Evolutionary conservation across 75 land plant species (phyloP), one percentile per base, ranked within the genome.

Genomic region (Cryptomeria japonica): DNA sequence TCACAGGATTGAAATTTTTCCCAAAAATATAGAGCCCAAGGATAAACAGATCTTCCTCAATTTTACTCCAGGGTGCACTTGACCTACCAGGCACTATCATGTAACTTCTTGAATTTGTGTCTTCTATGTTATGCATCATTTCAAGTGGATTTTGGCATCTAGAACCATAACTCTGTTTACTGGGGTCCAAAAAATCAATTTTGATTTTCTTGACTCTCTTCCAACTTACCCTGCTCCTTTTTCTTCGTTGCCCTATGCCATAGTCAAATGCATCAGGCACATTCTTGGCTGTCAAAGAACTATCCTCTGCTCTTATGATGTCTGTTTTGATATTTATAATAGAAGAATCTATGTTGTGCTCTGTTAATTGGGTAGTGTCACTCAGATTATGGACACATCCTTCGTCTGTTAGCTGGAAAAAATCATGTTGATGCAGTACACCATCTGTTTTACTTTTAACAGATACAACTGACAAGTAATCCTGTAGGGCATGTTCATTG

Each of bases 1-100:
- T 86, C 47, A 96, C 88, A 37, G 76, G 90, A n/a, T 49, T 44
- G 80, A 96, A 82, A 68, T 96, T 88, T 84, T 95, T 96, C 47
- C 94, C 94, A 87, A 96, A 96, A n/a, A 95, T 88, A 84, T 95
- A 95, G 37, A 96, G 91, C 85, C 96, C 97, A 47, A 96, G 94
- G 18, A 95, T 78, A 86, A 96, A 96, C 79, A 87, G 84, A 1
- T 92, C 91, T 47, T 39, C 80, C 51, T 95, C 97, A 53, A 39
- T 39, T 73, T 92, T 87, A 46, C 68, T 90, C 97, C 97, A 96
- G 6, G 89, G 58, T 14, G 38, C 87, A 86, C 86, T 31, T 18
- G 31, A 13, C 0, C 46, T 72, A 53, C 92, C 93, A 87, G 94
- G 96, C 86, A 93, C 87, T 42, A 87, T 88, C 86, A 36, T 18